A percentile compares a stretch with the other conserved stretches of the same genome.
phyloP scores from a whole-genome alignment of 2,329 filamentous ascomycete species.

The Hypoxylon sp. region DNA sequence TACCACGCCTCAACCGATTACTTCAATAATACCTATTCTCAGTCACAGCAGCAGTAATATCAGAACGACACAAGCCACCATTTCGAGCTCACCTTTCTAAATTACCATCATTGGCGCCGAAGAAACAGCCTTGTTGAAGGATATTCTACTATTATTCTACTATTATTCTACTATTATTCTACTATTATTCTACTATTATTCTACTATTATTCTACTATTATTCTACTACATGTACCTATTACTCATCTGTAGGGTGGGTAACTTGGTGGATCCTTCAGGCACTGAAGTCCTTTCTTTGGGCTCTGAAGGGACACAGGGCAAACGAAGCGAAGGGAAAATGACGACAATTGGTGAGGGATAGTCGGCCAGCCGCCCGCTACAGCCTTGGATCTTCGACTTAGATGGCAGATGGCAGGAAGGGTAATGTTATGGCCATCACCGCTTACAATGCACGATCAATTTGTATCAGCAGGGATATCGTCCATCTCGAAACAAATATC shows the following conservation, averaged over 20 bases:
- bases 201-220: too few relatives aligned
- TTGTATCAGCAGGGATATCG: constrained; percentile 36
- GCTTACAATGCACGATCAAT: constrained; percentile 25
- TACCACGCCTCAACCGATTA: neutral
- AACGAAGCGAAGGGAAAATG: too few relatives aligned
- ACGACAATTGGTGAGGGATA: constrained; percentile 19
- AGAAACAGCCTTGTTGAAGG: constrained; percentile 12
- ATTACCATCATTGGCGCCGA: constrained; percentile 9
- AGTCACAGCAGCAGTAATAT: constrained; percentile 5
- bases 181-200: too few relatives aligned
- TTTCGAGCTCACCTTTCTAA: constrained; percentile 11
- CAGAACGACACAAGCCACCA: constrained; percentile 12
- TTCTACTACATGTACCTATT: too few relatives aligned
- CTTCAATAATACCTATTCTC: constrained; percentile 3
- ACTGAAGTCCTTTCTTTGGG: too few relatives aligned
- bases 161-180: too few relatives aligned
- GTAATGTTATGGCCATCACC: constrained; percentile 27
- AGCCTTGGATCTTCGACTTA: constrained; percentile 5
- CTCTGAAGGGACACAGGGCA: too few relatives aligned
- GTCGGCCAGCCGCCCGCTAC: constrained; percentile 17
- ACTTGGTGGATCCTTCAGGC: constrained; percentile 27
- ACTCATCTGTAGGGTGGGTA: too few relatives aligned
- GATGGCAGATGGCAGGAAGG: constrained; percentile 21
- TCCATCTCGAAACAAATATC: constrained; percentile 29
- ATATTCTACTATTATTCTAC: constrained; percentile 18